Evolutionary conservation across 1,284 basidiomycete species (phyloP), one percentile per base, ranked within the genome.

Genomic region (Thelephora terrestris): DNA sequence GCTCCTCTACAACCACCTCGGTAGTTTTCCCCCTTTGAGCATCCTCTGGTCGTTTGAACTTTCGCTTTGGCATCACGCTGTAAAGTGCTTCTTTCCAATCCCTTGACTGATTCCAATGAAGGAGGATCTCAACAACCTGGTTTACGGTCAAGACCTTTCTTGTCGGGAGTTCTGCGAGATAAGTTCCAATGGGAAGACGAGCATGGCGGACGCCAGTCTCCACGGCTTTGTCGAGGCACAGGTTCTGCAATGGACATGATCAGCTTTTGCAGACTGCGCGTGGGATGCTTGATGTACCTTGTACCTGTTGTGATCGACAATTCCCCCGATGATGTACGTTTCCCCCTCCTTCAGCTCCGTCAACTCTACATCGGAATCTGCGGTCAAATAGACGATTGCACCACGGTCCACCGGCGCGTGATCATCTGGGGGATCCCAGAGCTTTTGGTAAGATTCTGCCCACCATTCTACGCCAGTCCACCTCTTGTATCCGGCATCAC

Each of bases 81-180:
- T 86, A 80, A 48, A 99, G 75, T 0, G 92, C 89, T 47, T 79
- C 66, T 59, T 85, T 79, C 92, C 92, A 97, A 57, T 87, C 74
- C 52, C 76, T 74, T 10, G 78, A 79, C 56, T 86, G 82, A n/a
- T 85, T 76, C 87, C 92, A 99, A 55, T 85, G 82, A 7, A 93
- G 65, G 50, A 99, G 73, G 56, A 99, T 97, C 63, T 96, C 91
- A 60, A 94, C 90, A 16, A 91, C 79, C 68, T 98, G 95, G 61
- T 99, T 99, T 48, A 99, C 93, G 0, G 96, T 99, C 53, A 99
- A 72, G 23, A 99, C 92, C 61, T 97, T 98, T 50, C 96, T 81
- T 2, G 93, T 92, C 17, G 83, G 78, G 55, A 99, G 70, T 47
- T 85, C 75, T 39, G 83, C 73, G 43, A 97, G 73, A 64, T 90